phyloP scores from a whole-genome alignment of 2,329 filamentous ascomycete species.

The Fusarium sambucinum region DNA sequence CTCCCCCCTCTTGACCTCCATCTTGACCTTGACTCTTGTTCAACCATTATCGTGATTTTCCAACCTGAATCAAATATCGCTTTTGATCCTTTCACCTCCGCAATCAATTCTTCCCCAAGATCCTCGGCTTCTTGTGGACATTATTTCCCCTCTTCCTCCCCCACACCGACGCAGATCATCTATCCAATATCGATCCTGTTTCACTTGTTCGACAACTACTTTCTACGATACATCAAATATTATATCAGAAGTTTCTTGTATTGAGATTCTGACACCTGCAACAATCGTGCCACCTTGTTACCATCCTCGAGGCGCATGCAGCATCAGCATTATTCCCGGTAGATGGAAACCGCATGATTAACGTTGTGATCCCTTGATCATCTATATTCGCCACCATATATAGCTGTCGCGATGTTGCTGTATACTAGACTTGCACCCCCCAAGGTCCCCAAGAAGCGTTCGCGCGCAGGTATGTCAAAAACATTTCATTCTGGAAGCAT shows the following conservation, averaged over 20 bases:
- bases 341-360: slow-evolving; percentile 42
- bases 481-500: slow-evolving; percentile 11
- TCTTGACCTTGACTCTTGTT: slow-evolving; percentile 17
- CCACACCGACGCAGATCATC: slow-evolving; percentile 38
- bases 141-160: slow-evolving; percentile 30
- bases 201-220: slow-evolving; percentile 12
- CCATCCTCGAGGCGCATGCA: slow-evolving; percentile 24
- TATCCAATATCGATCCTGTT: slow-evolving; percentile 20
- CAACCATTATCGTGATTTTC: slow-evolving; percentile 20
- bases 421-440: slow-evolving; percentile 69
- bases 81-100: slow-evolving; percentile 26
- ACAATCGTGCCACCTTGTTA: neutral
- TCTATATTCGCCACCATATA: slow-evolving; percentile 40
- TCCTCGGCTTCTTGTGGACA: slow-evolving; percentile 35
- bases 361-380: slow-evolving; percentile 40
- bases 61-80: slow-evolving; percentile 23
- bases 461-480: slow-evolving; percentile 56
- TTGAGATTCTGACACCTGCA: neutral
- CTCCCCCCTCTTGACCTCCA: slow-evolving; percentile 16
- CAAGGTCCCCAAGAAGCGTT: slow-evolving; percentile 70
- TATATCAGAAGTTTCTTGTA: neutral
- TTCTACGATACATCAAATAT: slow-evolving; percentile 9
- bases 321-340: slow-evolving; percentile 16
- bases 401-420: slow-evolving; percentile 61
- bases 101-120: slow-evolving; percentile 30